A percentile compares a stretch with the other conserved stretches of the same genome.
These are phyloP conservation scores for Pulveroboletus ravenelii DNA, from an alignment of 768 basidiomycete genomes.

Conservation along the genomic window DNA sequence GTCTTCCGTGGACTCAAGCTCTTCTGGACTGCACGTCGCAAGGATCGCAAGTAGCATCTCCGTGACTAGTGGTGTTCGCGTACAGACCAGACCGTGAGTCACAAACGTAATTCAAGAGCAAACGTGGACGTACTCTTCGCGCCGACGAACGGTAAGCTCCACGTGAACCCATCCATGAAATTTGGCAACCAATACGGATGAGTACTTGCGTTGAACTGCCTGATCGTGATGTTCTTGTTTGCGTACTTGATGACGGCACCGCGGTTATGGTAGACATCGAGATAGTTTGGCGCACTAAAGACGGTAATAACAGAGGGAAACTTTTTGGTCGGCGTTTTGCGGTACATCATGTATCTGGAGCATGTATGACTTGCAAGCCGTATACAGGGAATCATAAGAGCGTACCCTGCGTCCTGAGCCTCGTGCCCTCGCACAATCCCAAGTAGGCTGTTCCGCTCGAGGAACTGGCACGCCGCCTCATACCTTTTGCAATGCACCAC, in stretches of 20 bases:
- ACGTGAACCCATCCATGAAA: conserved; percentile 98
- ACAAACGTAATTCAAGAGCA: background rate
- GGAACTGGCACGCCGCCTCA: conserved; percentile 90
- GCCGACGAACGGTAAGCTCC: conserved; percentile 97
- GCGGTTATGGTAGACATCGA: conserved; percentile 96
- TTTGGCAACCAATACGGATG: conserved; percentile 97
- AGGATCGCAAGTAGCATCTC: conserved; percentile 97
- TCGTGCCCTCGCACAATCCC: conserved; percentile 97
- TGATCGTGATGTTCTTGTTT: conserved; percentile 94
- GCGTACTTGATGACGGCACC: conserved; percentile 97
- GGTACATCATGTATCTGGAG: conserved; percentile 83
- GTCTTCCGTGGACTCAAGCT: conserved; percentile 67
- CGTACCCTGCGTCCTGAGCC: conserved; percentile 93
- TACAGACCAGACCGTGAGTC: background rate
- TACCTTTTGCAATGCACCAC: conserved; percentile 43
- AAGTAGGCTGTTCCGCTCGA: conserved; percentile 85
- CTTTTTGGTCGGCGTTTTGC: conserved; percentile 90
- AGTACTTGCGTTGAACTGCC: conserved; percentile 74
- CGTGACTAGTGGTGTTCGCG: conserved; percentile 54
- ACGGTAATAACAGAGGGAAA: conserved; percentile 98
- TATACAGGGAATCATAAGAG: background rate
- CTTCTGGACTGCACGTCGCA: conserved; percentile 90
- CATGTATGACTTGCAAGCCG: background rate
- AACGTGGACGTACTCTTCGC: conserved; percentile 77
- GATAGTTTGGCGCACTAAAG: conserved; percentile 96